Conservation (phyloP, 164 flowering plant species). For the Tetrastigma voinierianum region DNA sequence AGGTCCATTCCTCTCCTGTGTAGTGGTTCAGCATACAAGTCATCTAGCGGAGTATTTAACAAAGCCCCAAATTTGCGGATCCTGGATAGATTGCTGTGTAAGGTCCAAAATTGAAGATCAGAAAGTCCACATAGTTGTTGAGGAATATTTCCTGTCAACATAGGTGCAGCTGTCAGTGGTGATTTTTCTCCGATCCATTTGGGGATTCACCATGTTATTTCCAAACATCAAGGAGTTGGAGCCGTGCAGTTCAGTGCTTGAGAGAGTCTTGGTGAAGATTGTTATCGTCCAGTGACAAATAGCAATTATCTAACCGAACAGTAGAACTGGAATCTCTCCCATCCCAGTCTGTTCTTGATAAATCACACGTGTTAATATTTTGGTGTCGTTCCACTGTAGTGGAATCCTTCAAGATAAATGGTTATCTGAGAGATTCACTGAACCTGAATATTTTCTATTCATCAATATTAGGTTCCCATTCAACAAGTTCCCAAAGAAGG, state of each 20-base stretch:
- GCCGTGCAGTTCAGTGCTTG: constrained; percentile 15
- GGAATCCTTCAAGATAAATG: constrained; percentile 23
- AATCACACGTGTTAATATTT: neutral
- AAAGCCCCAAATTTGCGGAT: neutral
- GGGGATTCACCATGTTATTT: constrained; percentile 31
- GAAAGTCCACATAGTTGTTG: constrained; percentile 17
- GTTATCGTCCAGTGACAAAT: constrained; percentile 20
- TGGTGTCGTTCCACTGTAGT: constrained; percentile 12
- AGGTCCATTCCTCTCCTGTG: neutral
- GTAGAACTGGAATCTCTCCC: constrained; percentile 39
- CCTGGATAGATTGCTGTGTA: constrained; percentile 24
- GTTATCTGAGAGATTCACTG: constrained; percentile 21
- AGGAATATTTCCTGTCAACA: constrained; percentile 24
- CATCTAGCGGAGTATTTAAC: neutral
- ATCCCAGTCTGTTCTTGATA: constrained; percentile 25
- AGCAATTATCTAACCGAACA: constrained; percentile 4
- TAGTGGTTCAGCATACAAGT: no score
- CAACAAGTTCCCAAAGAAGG: constrained; percentile 17
- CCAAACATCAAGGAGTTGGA: constrained; percentile 25
- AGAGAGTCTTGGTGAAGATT: constrained; percentile 24
- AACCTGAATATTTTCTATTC: neutral
- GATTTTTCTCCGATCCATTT: constrained; percentile 14
- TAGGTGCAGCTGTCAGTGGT: constrained; percentile 9
- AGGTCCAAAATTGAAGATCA: constrained; percentile 19
- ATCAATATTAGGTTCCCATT: constrained; percentile 31